Evolutionary conservation across 805 yeast species (phyloP).

Genomic region (Martiniozyma abietophila): DNA sequence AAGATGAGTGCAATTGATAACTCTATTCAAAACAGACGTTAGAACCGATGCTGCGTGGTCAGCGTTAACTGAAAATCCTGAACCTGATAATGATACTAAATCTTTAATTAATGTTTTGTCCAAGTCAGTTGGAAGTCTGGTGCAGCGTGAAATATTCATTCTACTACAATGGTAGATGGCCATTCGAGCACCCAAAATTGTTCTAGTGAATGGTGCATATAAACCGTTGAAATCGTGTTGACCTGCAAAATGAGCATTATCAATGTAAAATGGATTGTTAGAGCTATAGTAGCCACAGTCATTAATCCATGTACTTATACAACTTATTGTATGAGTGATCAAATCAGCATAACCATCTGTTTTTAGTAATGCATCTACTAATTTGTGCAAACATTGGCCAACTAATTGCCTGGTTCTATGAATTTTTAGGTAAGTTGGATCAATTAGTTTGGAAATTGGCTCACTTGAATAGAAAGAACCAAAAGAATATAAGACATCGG

Average conservation of each 20-base stretch:
- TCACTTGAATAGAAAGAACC: constrained; percentile 23
- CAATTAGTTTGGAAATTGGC: constrained; percentile 19
- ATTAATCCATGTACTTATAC: constrained; percentile 54
- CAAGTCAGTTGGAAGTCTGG: constrained; percentile 56
- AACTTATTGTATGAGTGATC: constrained; percentile 51
- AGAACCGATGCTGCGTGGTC: constrained; percentile 60
- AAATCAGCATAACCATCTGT: constrained; percentile 57
- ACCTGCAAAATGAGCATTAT: constrained; percentile 29
- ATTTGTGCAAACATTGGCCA: constrained; percentile 45
- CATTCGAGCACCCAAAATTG: constrained; percentile 65
- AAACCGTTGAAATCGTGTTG: constrained; percentile 56
- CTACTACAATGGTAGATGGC: constrained; percentile 70
- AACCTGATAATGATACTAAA: constrained; percentile 52
- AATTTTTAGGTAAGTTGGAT: constrained; percentile 38
- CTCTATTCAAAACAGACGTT: constrained; percentile 57
- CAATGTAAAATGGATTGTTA: constrained; percentile 21
- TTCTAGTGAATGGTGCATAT: constrained; percentile 66
- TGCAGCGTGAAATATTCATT: constrained; percentile 59
- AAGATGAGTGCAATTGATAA: constrained; percentile 44
- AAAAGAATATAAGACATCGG: constrained; percentile 20
- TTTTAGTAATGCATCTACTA: constrained; percentile 38
- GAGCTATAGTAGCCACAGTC: constrained; percentile 24
- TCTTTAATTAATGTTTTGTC: constrained; percentile 60
- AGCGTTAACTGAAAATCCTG: constrained; percentile 63
- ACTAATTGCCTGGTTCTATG: constrained; percentile 54